Evolutionary conservation across 768 basidiomycete genomes (phyloP).

Genomic region (Lyophyllum semitale): DNA sequence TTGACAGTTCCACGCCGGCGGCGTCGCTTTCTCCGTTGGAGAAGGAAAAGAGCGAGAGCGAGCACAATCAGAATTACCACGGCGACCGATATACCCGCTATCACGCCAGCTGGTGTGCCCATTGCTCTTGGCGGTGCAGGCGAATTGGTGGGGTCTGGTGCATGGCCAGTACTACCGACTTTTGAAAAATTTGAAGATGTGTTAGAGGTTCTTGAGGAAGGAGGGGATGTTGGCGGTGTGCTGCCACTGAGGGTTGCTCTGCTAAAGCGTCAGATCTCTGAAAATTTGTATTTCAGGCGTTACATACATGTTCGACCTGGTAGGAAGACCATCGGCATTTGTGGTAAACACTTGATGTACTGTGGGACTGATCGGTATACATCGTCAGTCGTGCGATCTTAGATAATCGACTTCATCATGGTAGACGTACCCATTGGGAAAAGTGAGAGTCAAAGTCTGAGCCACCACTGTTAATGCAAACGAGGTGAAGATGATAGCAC

Average conservation of each 20-base stretch:
- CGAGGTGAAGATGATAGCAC: neutral
- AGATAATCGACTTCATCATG: neutral
- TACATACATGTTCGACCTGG: constrained; percentile 1
- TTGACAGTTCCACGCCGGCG: neutral
- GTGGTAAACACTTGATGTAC: constrained; percentile 6
- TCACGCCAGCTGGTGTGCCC: constrained; percentile 6
- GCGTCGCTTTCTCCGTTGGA: constrained; percentile 6
- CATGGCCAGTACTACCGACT: neutral
- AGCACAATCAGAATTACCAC: neutral
- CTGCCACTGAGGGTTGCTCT: constrained; percentile 12
- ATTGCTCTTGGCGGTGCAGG: neutral
- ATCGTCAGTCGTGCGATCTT: neutral
- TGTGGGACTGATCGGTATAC: neutral
- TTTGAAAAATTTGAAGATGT: neutral
- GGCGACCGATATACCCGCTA: constrained; percentile 14
- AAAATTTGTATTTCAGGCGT: neutral
- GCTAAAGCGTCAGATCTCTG: neutral
- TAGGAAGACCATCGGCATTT: neutral
- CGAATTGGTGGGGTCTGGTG: constrained; percentile 1
- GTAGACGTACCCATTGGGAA: constrained; percentile 4
- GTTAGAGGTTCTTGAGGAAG: neutral
- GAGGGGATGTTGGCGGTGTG: constrained; percentile 10
- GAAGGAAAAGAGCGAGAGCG: constrained; percentile 2
- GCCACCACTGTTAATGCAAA: constrained; percentile 1
- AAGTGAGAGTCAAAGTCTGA: constrained; percentile 10